Evolutionary conservation across 2,329 filamentous ascomycete genomes (phyloP).

Genomic region (Ceratocystiopsis minuta): DNA sequence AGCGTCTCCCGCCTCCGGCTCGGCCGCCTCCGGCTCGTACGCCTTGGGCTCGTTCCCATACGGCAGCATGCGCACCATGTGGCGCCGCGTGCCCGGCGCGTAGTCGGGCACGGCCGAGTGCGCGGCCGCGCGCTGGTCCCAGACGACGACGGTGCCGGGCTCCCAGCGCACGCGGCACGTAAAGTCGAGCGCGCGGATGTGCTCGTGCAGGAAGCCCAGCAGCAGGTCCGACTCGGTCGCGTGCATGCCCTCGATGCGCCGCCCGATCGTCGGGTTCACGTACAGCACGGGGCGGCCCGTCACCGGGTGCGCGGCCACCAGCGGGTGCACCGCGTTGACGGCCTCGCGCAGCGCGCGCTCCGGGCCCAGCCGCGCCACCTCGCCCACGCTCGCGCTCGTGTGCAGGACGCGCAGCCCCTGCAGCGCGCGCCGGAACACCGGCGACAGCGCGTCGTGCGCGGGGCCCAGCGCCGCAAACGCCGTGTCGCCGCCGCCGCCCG

Average conservation of each 20-base stretch:
- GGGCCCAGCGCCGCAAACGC: slow-evolving; percentile 63
- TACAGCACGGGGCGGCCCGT: slow-evolving; percentile 72
- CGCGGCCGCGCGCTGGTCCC: slow-evolving; percentile 10
- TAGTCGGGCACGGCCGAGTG: slow-evolving; percentile 11
- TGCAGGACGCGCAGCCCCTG: slow-evolving; percentile 68
- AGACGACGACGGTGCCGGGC: slow-evolving; percentile 26
- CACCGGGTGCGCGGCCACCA: slow-evolving; percentile 65
- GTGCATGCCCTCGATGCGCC: slow-evolving; percentile 55
- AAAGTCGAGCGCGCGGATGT: slow-evolving; percentile 28
- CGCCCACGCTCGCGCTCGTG: slow-evolving; percentile 3
- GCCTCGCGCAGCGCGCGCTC: slow-evolving; percentile 15
- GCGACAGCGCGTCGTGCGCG: slow-evolving; percentile 65
- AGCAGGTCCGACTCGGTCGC: slow-evolving; percentile 59
- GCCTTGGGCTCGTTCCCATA: slow-evolving; percentile 1
- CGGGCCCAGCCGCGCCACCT: slow-evolving; percentile 4
- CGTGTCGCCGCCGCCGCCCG: slow-evolving; percentile 59
- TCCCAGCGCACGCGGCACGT: slow-evolving; percentile 28
- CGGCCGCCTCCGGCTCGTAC: too few relatives aligned
- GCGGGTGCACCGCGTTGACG: slow-evolving; percentile 53
- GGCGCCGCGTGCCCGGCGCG: slow-evolving; percentile 6
- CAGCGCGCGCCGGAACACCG: slow-evolving; percentile 54
- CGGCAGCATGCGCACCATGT: slow-evolving; percentile 12
- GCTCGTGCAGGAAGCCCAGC: slow-evolving; percentile 23
- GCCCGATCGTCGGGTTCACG: slow-evolving; percentile 33
- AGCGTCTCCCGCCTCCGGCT: too few relatives aligned